Evolutionary conservation across 371 early-diverging fungal genomes (phyloP).

Genomic region (Saksenaea oblongispora): DNA sequence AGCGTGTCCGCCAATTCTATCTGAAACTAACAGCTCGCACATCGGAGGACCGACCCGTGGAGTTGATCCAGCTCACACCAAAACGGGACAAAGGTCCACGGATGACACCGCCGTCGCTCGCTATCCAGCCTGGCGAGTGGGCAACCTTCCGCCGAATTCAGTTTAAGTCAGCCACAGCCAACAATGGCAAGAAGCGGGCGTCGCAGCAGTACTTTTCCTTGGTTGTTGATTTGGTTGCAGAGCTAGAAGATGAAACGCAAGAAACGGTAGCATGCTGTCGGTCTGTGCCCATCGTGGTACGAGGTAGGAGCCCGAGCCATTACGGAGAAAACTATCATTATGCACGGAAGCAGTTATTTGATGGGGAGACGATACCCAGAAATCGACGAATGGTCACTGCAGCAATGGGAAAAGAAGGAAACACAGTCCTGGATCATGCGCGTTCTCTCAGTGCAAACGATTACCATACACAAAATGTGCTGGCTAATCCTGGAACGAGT

Average conservation of each 20-base stretch:
- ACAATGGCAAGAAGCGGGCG: slow-evolving; percentile 81
- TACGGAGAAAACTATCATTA: slow-evolving; percentile 58
- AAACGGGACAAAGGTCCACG: slow-evolving; percentile 91
- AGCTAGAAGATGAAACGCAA: slow-evolving; percentile 40
- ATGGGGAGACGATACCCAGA: background rate
- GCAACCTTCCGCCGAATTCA: slow-evolving; percentile 86
- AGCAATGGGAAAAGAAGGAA: background rate
- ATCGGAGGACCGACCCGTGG: slow-evolving; percentile 58
- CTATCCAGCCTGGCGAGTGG: slow-evolving; percentile 52
- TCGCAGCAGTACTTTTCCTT: slow-evolving; percentile 84
- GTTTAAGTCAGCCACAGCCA: slow-evolving; percentile 90
- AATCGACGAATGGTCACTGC: background rate
- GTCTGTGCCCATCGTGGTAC: slow-evolving; percentile 81
- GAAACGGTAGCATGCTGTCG: slow-evolving; percentile 58
- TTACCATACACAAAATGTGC: background rate
- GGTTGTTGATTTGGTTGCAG: slow-evolving; percentile 61
- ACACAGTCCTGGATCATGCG: background rate
- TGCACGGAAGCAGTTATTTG: background rate
- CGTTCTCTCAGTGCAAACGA: background rate
- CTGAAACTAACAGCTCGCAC: slow-evolving; percentile 15
- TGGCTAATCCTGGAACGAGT: background rate
- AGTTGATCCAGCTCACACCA: slow-evolving; percentile 83
- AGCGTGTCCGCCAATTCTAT: slow-evolving; percentile 30
- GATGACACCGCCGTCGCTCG: slow-evolving; percentile 56
- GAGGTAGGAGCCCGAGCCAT: slow-evolving; percentile 88